phyloP scores from a whole-genome alignment of 768 basidiomycete genomes.

The Podaxis sp. region DNA sequence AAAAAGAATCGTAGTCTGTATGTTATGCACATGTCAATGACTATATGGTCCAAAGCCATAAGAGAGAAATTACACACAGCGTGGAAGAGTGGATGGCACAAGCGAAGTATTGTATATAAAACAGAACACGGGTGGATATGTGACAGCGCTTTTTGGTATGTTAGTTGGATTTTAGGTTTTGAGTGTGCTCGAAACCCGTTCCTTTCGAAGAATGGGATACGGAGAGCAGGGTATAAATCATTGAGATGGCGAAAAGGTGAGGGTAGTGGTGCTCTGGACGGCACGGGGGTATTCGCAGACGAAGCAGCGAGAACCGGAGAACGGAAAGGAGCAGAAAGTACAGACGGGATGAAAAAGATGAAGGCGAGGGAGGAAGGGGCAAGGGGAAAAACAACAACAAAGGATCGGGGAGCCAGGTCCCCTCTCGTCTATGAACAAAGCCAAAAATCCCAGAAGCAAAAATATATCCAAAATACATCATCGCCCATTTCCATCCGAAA shows the following conservation, averaged over 20 bases:
- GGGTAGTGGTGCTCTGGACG: neutral
- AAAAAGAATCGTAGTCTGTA: neutral
- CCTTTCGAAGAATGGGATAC: neutral
- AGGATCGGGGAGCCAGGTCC: neutral
- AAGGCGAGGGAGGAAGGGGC: neutral
- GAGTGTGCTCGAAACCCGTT: neutral
- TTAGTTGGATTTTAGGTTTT: neutral
- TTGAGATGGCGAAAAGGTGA: neutral
- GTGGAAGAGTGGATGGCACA: neutral
- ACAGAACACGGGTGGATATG: neutral
- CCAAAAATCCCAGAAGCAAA: neutral
- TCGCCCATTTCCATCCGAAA: constrained; percentile 7
- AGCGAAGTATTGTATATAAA: constrained; percentile 6
- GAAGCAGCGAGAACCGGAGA: neutral
- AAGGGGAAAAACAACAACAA: neutral
- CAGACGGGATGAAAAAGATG: neutral
- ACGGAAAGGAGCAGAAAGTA: neutral
- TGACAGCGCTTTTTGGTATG: neutral
- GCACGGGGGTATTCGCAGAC: neutral
- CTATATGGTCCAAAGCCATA: neutral
- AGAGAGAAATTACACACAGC: neutral
- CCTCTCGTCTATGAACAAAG: constrained; percentile 5
- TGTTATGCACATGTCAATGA: neutral
- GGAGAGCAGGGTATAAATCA: neutral
- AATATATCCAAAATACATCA: neutral